Base-by-base conservation (phyloP, 805 yeast genomes). In the Starmerella vaccinii region DNA sequence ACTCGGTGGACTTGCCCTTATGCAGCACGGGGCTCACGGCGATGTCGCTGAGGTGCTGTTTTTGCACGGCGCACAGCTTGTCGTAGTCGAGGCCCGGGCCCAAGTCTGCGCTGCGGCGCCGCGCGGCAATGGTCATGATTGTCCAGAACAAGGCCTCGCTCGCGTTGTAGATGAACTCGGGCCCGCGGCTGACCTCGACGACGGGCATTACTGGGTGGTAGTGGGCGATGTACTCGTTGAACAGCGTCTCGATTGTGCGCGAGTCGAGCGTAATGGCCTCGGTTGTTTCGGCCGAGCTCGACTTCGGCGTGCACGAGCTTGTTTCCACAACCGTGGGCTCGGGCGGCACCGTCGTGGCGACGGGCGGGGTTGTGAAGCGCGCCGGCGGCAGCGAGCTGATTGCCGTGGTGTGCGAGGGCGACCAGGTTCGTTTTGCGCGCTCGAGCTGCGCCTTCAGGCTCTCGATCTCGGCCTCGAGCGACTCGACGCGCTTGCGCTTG, bases 141-240 rank as follows among this genome's bases (percentile, higher is more conserved):
- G 90, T 89, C 98, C 98, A 90, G 62, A 90, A 90, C 18, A 90
- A 69, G 2, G 90, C 82, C 0, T 97, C 96, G 51, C 96, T 87
- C 16, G 84, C 71, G 51, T 78, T 67, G 64, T 84, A 85, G 8
- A 89, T 75, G 43, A 79, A 70, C 59, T 88, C 97, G 0, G 95
- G 92, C 9, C 96, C 95, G 54, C 76, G 77, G 6, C 71, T 56
- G 2, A 90, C 75, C 62, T 90, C 95, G 2, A 90, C 92, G 1
- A 90, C 84, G 0, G 97, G 97, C 44, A 92, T 63, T 46, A 84
- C 80, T 1, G 86, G 84, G 65, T 90, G 97, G 62, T 92, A 90
- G 53, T 77, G 72, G n/a, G 71, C 68, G 3, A 80, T 82, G 63
- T 80, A 90, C 63, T 86, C 95, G 27, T 69, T 54, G 62, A 73